phyloP scores from a whole-genome alignment of 176 grass and related monocot species.

The Pontederia paniculata region DNA sequence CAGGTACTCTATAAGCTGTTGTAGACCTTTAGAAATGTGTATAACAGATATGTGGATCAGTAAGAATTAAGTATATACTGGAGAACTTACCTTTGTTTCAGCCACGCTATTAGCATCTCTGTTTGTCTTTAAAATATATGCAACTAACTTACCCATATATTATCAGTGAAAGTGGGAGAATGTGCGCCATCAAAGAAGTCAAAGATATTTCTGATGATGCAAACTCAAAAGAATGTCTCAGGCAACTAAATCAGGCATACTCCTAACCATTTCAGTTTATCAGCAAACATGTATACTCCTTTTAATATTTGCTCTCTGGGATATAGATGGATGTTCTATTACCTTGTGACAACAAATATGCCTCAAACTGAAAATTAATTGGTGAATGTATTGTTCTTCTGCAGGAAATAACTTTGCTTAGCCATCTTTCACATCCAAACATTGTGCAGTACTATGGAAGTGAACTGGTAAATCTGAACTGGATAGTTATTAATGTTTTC shows the following conservation, averaged over 20 bases:
- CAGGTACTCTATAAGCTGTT: conserved; percentile 30
- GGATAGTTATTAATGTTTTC: conserved; percentile 9
- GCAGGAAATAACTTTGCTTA: conserved; percentile 95
- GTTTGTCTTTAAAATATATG: background rate
- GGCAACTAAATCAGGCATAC: conserved; percentile 80
- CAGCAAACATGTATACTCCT: background rate
- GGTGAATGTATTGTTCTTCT: background rate
- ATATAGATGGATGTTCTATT: background rate
- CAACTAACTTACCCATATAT: conserved; percentile 13
- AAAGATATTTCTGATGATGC: conserved; percentile 85
- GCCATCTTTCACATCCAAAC: conserved; percentile 69
- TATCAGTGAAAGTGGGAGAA: conserved; percentile 74
- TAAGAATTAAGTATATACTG: too few relatives aligned
- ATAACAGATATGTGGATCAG: too few relatives aligned
- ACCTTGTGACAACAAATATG: background rate
- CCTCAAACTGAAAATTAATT: conserved; percentile 11
- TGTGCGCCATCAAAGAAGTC: conserved; percentile 98
- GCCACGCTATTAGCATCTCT: background rate
- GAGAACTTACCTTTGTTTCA: too few relatives aligned
- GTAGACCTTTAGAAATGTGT: too few relatives aligned
- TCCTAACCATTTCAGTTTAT: conserved; percentile 14
- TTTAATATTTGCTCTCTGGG: background rate
- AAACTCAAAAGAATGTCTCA: conserved; percentile 88
- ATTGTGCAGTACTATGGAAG: conserved; percentile 87
- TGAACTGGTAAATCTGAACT: conserved; percentile 53